Conservation (phyloP, 1,284 basidiomycete genomes). For the Sanghuangporus weigelae region DNA sequence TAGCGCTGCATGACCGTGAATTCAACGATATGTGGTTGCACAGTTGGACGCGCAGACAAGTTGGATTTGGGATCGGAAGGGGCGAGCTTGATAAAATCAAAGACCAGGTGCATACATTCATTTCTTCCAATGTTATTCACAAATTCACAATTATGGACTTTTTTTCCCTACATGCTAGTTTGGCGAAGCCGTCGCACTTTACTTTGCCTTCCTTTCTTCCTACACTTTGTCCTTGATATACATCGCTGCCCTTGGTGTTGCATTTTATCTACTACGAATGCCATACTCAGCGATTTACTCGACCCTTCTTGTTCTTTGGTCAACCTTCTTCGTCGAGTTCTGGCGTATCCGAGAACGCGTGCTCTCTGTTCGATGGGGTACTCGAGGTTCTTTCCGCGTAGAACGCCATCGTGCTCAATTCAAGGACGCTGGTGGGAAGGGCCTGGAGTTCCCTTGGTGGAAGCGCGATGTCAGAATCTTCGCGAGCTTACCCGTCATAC, state of each 20-base stretch:
- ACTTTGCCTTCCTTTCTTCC: slow-evolving; percentile 83
- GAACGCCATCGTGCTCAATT: slow-evolving; percentile 73
- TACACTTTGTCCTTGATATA: slow-evolving; percentile 78
- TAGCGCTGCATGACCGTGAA: slow-evolving; percentile 77
- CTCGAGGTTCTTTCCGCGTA: slow-evolving; percentile 69
- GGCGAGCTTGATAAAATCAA: slow-evolving; percentile 55
- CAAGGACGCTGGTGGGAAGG: slow-evolving; percentile 32
- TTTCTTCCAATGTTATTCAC: not conserved
- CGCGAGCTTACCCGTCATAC: slow-evolving; percentile 74
- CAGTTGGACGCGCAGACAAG: slow-evolving; percentile 55
- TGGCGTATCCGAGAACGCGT: slow-evolving; percentile 84
- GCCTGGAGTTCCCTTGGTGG: slow-evolving; percentile 56
- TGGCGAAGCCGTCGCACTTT: slow-evolving; percentile 84
- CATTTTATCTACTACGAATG: slow-evolving; percentile 59
- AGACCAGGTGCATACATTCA: slow-evolving; percentile 42
- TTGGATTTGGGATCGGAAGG: slow-evolving; percentile 43
- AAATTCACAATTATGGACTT: slow-evolving; percentile 18
- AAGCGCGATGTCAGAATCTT: slow-evolving; percentile 71
- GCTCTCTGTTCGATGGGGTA: slow-evolving; percentile 77
- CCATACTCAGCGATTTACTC: slow-evolving; percentile 82
- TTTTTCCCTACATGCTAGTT: slow-evolving; percentile 47
- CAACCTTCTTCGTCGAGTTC: slow-evolving; percentile 80
- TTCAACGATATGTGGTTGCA: slow-evolving; percentile 75
- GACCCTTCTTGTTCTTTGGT: slow-evolving; percentile 71
- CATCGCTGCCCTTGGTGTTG: slow-evolving; percentile 56